phyloP scores from a whole-genome alignment of 2,329 filamentous ascomycete genomes.

The Pseudogymnoascus sp. region DNA sequence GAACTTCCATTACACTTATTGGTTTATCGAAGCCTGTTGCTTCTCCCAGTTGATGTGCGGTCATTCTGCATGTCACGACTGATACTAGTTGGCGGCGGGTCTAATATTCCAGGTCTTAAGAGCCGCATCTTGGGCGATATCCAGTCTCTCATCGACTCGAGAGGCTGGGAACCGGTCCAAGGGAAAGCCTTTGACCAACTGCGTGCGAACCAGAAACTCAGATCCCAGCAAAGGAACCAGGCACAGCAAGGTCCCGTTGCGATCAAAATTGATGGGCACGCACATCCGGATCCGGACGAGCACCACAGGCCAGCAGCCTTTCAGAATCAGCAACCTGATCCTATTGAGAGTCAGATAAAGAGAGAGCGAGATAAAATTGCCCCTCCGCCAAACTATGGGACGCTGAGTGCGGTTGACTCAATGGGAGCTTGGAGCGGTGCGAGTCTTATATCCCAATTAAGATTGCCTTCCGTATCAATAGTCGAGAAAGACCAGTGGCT shows the following conservation, averaged over 20 bases:
- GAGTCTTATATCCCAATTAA: slow-evolving; percentile 60
- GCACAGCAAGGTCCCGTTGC: neutral
- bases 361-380: slow-evolving; percentile 34
- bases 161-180: slow-evolving; percentile 70
- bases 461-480: slow-evolving; percentile 59
- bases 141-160: slow-evolving; percentile 51
- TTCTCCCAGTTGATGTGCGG: slow-evolving; percentile 73
- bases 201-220: slow-evolving; percentile 21
- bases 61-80: slow-evolving; percentile 83
- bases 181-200: slow-evolving; percentile 58
- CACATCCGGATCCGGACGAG: slow-evolving; percentile 19
- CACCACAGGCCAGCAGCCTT: slow-evolving; percentile 14
- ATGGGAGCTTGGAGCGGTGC: slow-evolving; percentile 69
- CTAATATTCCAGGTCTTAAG: slow-evolving; percentile 71
- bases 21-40: slow-evolving; percentile 66
- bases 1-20: slow-evolving; percentile 72
- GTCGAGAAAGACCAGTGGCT: slow-evolving; percentile 66
- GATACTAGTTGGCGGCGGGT: slow-evolving; percentile 74
- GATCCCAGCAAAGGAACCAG: slow-evolving; percentile 1
- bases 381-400: slow-evolving; percentile 42
- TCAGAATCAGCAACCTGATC: slow-evolving; percentile 43
- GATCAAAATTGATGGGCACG: neutral
- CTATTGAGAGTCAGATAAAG: slow-evolving; percentile 50
- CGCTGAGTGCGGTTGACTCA: slow-evolving; percentile 58
- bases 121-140: slow-evolving; percentile 70